Conservation (phyloP, 2,329 filamentous ascomycete species). For the Neonectria punicea region DNA sequence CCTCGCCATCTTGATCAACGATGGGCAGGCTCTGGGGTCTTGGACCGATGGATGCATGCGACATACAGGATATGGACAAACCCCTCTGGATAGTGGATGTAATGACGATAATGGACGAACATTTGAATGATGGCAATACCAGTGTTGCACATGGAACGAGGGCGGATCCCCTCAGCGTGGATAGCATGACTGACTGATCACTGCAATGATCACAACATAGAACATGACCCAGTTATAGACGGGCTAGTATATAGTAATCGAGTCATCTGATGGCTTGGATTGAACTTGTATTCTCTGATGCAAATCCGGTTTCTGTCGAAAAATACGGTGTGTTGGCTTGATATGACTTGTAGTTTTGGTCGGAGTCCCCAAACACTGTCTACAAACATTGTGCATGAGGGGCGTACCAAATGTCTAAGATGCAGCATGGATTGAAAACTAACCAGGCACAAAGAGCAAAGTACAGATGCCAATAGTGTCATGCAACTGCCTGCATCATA, state of each 20-base stretch:
- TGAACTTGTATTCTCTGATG: neutral
- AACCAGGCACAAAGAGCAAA: neutral
- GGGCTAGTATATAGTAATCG: neutral
- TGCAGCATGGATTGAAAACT: neutral
- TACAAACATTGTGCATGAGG: neutral
- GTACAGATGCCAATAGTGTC: neutral
- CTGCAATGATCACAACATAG: slow-evolving; percentile 5
- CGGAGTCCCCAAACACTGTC: no score
- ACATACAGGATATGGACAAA: slow-evolving; percentile 29
- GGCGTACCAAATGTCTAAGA: neutral
- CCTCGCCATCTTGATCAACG: neutral
- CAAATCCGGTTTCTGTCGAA: neutral
- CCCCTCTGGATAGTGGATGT: slow-evolving; percentile 23
- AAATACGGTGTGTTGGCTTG: neutral
- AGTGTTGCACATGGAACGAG: slow-evolving; percentile 9
- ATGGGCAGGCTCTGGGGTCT: neutral
- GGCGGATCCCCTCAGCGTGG: slow-evolving; percentile 1
- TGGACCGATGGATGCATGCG: slow-evolving; percentile 21
- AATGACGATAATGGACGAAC: slow-evolving; percentile 38
- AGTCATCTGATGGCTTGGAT: slow-evolving; percentile 2
- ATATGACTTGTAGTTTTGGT: no score
- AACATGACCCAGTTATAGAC: slow-evolving; percentile 5
- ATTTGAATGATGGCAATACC: slow-evolving; percentile 32
- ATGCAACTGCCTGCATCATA: neutral
- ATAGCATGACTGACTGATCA: slow-evolving; percentile 2